Conservation (phyloP, 768 basidiomycete species). For the Dacryopinax spathularia region DNA sequence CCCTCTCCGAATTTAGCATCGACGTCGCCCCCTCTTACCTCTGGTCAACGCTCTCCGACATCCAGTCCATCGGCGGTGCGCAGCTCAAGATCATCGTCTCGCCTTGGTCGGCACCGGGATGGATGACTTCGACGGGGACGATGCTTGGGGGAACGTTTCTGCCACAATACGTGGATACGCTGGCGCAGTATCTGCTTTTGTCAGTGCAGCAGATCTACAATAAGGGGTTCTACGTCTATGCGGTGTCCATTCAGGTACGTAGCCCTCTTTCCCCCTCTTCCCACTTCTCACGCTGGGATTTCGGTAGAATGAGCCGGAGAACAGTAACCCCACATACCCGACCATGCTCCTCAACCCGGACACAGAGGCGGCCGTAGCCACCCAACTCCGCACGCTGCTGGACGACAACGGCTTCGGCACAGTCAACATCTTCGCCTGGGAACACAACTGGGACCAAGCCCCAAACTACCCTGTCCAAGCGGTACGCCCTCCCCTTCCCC, state of each 20-base stretch:
- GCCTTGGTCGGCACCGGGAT: slow-evolving; percentile 68
- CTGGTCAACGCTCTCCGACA: slow-evolving; percentile 51
- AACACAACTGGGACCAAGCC: slow-evolving; percentile 65
- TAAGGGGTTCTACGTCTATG: slow-evolving; percentile 47
- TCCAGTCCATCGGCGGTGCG: slow-evolving; percentile 38
- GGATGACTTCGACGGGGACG: slow-evolving; percentile 58
- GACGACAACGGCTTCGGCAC: slow-evolving; percentile 44
- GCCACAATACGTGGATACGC: slow-evolving; percentile 38
- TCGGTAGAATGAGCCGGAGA: slow-evolving; percentile 37
- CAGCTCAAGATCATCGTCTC: slow-evolving; percentile 41
- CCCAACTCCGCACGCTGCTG: slow-evolving; percentile 42
- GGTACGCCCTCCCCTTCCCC: slow-evolving; percentile 21
- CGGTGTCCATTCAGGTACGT: slow-evolving; percentile 41
- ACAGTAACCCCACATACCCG: slow-evolving; percentile 54
- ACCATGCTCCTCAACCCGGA: slow-evolving; percentile 41
- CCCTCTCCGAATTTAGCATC: slow-evolving; percentile 35
- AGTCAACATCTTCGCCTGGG: slow-evolving; percentile 51
- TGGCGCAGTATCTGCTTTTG: slow-evolving; percentile 59
- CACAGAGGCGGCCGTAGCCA: slow-evolving; percentile 46
- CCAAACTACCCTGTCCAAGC: slow-evolving; percentile 45
- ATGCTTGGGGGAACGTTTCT: slow-evolving; percentile 54
- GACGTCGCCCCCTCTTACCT: slow-evolving; percentile 47
- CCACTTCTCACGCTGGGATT: neutral
- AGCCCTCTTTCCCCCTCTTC: neutral
- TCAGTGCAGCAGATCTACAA: slow-evolving; percentile 51